These are phyloP conservation scores for Chytriomyces sp. DNA, from an alignment of 192 early-diverging fungal species.

Conservation along the genomic window DNA sequence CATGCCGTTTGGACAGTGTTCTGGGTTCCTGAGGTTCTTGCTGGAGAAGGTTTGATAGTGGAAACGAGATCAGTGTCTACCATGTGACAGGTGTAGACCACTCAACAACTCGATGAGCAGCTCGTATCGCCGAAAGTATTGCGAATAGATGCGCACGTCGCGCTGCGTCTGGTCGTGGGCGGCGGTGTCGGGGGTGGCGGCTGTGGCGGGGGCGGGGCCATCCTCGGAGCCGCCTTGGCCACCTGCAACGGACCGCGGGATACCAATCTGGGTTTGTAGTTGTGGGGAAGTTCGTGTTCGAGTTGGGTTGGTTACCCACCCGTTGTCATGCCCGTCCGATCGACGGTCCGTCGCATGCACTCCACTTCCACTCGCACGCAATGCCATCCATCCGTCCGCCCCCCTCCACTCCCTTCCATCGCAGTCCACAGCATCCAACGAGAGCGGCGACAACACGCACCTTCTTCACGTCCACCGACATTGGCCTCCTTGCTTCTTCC, in stretches of 20 bases:
- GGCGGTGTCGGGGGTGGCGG: neutral
- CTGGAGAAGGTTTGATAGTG: conserved; percentile 47
- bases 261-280: conserved; percentile 16
- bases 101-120: conserved; percentile 74
- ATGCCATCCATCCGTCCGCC: neutral
- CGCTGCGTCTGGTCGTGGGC: conserved; percentile 20
- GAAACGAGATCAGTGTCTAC: neutral
- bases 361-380: neutral
- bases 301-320: no score
- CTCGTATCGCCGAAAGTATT: conserved; percentile 65
- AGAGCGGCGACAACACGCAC: neutral
- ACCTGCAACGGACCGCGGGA: neutral
- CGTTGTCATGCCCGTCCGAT: no score
- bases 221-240: neutral
- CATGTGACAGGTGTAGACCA: neutral
- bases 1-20: conserved; percentile 84
- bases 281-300: neutral
- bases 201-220: neutral
- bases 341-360: no score
- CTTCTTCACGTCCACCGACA: neutral
- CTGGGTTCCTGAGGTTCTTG: conserved; percentile 71
- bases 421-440: no score
- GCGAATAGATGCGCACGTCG: conserved; percentile 36
- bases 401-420: no score
- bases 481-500: no score